A percentile compares a stretch with the other conserved stretches of the same genome.
Conservation (phyloP, 768 basidiomycete species). For the Albatrellus ellisii region DNA sequence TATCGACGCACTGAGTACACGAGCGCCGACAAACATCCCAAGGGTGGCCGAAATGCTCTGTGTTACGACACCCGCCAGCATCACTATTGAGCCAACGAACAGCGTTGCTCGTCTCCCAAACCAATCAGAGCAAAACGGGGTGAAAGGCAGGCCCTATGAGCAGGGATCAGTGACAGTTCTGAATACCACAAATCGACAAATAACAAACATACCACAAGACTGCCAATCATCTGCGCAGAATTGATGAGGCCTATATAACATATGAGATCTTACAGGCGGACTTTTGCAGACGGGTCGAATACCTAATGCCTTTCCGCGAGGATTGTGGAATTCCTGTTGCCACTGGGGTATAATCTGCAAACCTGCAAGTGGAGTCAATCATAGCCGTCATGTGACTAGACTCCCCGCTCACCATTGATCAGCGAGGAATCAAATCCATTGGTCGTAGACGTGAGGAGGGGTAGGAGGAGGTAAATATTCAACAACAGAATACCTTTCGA, state of each 20-base stretch:
- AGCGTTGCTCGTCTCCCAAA: conserved; percentile 49
- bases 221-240: conserved; percentile 50
- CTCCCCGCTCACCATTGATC: conserved; percentile 31
- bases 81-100: conserved; percentile 46
- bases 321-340: conserved; percentile 41
- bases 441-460: conserved; percentile 49
- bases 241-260: conserved; percentile 41
- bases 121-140: conserved; percentile 45
- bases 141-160: conserved; percentile 42
- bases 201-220: conserved; percentile 27
- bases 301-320: conserved; percentile 40
- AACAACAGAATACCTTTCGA: conserved; percentile 39
- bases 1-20: conserved; percentile 33
- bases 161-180: neutral
- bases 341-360: conserved; percentile 57
- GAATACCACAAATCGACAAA: neutral
- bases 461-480: conserved; percentile 45
- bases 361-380: conserved; percentile 25
- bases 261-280: neutral
- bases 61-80: conserved; percentile 49
- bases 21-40: conserved; percentile 40
- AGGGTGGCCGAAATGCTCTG: conserved; percentile 37
- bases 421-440: conserved; percentile 64
- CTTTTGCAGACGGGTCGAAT: neutral
- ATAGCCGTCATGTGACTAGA: too few species aligned